These are phyloP conservation scores for Salvia miltiorrhiza DNA, from an alignment of 257 asterid genomes.

Conservation along the genomic window DNA sequence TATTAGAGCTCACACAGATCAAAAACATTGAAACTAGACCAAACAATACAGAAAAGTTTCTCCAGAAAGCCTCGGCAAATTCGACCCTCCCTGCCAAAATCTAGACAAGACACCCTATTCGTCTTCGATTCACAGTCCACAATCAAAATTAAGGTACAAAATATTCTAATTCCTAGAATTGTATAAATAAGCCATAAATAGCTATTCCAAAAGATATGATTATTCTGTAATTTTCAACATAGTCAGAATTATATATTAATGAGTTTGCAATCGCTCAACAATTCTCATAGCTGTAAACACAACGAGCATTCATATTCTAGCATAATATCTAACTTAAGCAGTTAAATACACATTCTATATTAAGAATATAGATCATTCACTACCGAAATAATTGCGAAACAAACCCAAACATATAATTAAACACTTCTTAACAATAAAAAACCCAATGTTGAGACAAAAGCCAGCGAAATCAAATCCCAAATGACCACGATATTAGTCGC, in stretches of 20 bases:
- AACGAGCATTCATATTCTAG: not conserved
- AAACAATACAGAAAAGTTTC: not conserved
- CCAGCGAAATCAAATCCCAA: not conserved
- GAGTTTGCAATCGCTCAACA: not conserved
- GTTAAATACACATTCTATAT: not conserved
- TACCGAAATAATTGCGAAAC: not conserved
- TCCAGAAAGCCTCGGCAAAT: not conserved
- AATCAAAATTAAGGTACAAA: not conserved
- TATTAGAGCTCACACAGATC: not conserved
- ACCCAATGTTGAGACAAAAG: not conserved
- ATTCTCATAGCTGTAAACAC: not conserved
- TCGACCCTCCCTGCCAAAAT: not conserved
- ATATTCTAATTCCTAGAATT: not conserved
- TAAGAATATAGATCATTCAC: not conserved
- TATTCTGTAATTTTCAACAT: not conserved
- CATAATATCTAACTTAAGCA: conserved; percentile 12
- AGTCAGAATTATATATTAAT: not conserved
- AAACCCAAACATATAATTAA: not conserved
- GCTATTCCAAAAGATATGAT: not conserved
- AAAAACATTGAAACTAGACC: not conserved
- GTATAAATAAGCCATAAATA: not conserved
- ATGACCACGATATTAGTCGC: not conserved
- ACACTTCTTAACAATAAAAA: not conserved
- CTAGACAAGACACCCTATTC: not conserved
- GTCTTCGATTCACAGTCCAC: not conserved